Conservation (phyloP, 768 basidiomycete species). For the Boletus insuetus region DNA sequence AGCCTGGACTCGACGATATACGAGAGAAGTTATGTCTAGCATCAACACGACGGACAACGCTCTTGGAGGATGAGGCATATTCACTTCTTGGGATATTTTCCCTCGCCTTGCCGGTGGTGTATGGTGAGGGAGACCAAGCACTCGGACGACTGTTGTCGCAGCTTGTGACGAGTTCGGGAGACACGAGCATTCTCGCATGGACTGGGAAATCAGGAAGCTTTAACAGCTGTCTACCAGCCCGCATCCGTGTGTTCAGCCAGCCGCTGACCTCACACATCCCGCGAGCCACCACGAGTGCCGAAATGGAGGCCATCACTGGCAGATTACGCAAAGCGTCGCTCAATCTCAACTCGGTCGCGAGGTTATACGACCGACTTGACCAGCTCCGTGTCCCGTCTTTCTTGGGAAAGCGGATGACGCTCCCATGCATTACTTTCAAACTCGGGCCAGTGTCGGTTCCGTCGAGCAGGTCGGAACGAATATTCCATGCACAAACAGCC, state of each 20-base stretch:
- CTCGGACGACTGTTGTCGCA: neutral
- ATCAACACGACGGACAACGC: neutral
- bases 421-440: neutral
- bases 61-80: neutral
- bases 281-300: neutral
- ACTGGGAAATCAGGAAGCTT: neutral
- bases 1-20: neutral
- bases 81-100: neutral
- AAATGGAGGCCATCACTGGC: neutral
- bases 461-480: neutral
- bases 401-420: neutral
- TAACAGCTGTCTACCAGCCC: neutral
- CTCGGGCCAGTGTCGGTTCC: neutral
- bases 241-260: neutral
- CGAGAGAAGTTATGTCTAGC: neutral
- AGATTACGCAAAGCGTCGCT: neutral
- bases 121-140: neutral
- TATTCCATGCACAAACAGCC: neutral
- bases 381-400: neutral
- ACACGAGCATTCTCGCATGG: neutral
- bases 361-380: neutral
- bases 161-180: neutral
- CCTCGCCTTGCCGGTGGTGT: neutral
- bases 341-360: no score
- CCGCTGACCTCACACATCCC: neutral